phyloP scores from a whole-genome alignment of 371 early-diverging fungal genomes.

The Batkoa obscura region DNA sequence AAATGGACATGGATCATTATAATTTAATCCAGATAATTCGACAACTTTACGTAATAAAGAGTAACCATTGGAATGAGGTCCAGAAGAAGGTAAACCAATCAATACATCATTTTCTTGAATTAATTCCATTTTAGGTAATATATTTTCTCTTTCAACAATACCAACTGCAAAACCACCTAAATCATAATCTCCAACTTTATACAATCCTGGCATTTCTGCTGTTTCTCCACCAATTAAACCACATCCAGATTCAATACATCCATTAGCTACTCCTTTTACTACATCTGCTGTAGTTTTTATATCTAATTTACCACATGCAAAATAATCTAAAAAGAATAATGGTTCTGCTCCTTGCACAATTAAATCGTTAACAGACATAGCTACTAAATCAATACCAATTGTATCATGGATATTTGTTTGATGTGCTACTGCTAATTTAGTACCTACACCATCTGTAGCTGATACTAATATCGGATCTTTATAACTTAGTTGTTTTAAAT shows the following conservation, averaged over 20 bases:
- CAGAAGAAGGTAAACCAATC: conserved; percentile 80
- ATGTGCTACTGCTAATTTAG: conserved; percentile 92
- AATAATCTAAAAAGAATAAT: conserved; percentile 93
- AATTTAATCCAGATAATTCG: conserved; percentile 44
- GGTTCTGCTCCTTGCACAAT: conserved; percentile 98
- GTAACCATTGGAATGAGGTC: conserved; percentile 94
- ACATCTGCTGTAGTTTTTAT: conserved; percentile 79
- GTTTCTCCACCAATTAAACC: conserved; percentile 97
- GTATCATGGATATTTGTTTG: conserved; percentile 66
- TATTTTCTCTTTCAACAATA: conserved; percentile 74
- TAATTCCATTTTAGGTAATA: conserved; percentile 63
- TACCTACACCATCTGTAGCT: conserved; percentile 96
- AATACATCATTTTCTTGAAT: conserved; percentile 68
- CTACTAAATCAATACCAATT: conserved; percentile 86
- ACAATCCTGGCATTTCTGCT: conserved; percentile 97
- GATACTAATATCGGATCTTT: conserved; percentile 80
- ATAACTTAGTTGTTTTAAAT: conserved; percentile 80
- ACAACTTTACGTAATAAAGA: conserved; percentile 88
- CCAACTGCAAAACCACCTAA: conserved; percentile 95
- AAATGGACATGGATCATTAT: conserved; percentile 71
- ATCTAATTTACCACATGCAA: conserved; percentile 83
- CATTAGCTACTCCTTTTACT: conserved; percentile 84
- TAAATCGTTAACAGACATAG: conserved; percentile 96
- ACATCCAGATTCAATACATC: conserved; percentile 78
- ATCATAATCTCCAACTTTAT: conserved; percentile 58